Evolutionary conservation across 164 flowering plant genomes (phyloP).

Genomic region (Kalanchoe fedtschenkoi): DNA sequence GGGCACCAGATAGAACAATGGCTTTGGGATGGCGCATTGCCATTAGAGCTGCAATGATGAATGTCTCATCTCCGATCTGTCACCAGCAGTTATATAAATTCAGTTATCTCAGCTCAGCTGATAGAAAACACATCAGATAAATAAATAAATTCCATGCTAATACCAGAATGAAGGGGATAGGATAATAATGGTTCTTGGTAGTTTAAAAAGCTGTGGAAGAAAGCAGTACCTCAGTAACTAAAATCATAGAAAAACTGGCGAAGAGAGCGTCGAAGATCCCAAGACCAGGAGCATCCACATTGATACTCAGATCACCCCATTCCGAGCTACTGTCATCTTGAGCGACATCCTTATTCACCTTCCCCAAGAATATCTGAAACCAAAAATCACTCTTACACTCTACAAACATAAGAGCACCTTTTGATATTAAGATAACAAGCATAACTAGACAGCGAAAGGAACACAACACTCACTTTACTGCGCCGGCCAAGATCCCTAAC

Average conservation of each 20-base stretch:
- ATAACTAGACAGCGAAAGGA: too few species aligned
- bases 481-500: conserved; percentile 56
- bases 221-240: conserved; percentile 82
- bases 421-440: not conserved
- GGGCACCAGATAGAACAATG: conserved; percentile 94
- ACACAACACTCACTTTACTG: conserved; percentile 43
- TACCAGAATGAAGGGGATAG: not conserved
- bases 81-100: conserved; percentile 10
- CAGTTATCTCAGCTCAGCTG: not conserved
- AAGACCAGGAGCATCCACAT: conserved; percentile 45
- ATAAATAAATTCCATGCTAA: not conserved
- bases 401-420: not conserved
- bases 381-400: not conserved
- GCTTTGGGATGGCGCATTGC: conserved; percentile 99
- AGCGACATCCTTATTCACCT: conserved; percentile 18
- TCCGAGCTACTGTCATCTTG: conserved; percentile 22
- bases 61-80: conserved; percentile 99
- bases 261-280: conserved; percentile 90
- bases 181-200: too few species aligned
- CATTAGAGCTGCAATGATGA: conserved; percentile 99
- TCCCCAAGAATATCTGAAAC: conserved; percentile 18
- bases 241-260: conserved; percentile 84
- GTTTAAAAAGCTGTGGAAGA: not conserved
- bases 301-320: conserved; percentile 19
- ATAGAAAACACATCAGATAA: not conserved